phyloP scores from a whole-genome alignment of 805 yeast species.

The Danielozyma ontarioensis region DNA sequence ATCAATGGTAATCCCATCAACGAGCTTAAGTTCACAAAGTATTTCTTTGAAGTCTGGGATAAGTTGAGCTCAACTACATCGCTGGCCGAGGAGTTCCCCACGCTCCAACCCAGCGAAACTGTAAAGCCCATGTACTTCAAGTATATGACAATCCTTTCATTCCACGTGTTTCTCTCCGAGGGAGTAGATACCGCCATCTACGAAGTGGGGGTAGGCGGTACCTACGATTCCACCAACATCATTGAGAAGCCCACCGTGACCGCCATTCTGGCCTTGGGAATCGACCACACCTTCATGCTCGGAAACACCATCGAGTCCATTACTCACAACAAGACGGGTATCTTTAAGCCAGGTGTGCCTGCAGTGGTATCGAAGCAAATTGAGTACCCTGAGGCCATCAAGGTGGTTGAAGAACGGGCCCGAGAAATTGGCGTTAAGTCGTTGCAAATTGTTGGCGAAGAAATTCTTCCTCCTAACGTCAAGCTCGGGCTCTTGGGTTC shows the following conservation, averaged over 20 bases:
- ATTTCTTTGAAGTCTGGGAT: slow-evolving; percentile 95
- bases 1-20: slow-evolving; percentile 82
- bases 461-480: slow-evolving; percentile 29
- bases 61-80: slow-evolving; percentile 56
- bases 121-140: slow-evolving; percentile 91
- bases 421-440: slow-evolving; percentile 45
- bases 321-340: slow-evolving; percentile 96
- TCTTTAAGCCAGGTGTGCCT: slow-evolving; percentile 62
- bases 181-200: slow-evolving; percentile 91
- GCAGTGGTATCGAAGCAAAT: slow-evolving; percentile 65
- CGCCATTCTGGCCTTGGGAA: slow-evolving; percentile 82
- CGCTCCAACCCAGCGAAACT: slow-evolving; percentile 56
- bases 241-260: slow-evolving; percentile 75
- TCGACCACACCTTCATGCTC: slow-evolving; percentile 83
- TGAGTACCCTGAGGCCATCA: slow-evolving; percentile 45
- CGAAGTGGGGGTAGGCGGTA: slow-evolving; percentile 99
- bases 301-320: slow-evolving; percentile 86
- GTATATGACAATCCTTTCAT: slow-evolving; percentile 81
- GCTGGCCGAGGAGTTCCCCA: slow-evolving; percentile 55
- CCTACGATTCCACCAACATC: slow-evolving; percentile 92
- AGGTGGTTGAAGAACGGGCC: slow-evolving; percentile 62
- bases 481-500: slow-evolving; percentile 75
- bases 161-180: slow-evolving; percentile 84
- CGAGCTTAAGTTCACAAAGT: slow-evolving; percentile 75
- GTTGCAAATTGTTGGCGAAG: slow-evolving; percentile 48